Evolutionary conservation across 78 protist species (phyloP).

Genomic region (Cavenderia fasciculata): DNA sequence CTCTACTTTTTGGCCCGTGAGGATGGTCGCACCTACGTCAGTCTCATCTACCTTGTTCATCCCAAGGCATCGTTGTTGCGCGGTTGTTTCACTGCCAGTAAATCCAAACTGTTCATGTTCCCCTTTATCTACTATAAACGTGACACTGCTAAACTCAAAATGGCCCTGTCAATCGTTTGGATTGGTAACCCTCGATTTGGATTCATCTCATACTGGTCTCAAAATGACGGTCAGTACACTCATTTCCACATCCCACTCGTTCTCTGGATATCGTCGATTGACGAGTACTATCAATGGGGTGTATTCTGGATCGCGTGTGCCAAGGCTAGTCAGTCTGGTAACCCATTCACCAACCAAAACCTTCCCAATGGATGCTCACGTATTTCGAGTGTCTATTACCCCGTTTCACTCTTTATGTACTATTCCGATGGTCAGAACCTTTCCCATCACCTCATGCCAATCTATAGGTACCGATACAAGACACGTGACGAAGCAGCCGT

Average conservation of each 20-base stretch:
- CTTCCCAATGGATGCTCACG: neutral
- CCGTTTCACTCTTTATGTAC: conserved; percentile 18
- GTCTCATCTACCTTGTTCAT: conserved; percentile 14
- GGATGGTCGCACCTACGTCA: neutral
- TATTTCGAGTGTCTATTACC: neutral
- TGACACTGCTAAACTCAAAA: neutral
- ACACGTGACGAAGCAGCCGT: neutral
- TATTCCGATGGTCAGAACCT: conserved; percentile 27
- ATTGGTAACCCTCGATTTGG: conserved; percentile 38
- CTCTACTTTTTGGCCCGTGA: neutral
- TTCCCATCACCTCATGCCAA: conserved; percentile 24
- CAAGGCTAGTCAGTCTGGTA: neutral
- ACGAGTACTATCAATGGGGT: conserved; percentile 42
- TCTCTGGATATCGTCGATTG: conserved; percentile 24
- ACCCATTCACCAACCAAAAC: neutral
- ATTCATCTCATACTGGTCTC: conserved; percentile 39
- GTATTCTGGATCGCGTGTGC: conserved; percentile 31
- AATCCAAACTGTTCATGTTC: conserved; percentile 23
- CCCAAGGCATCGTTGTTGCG: conserved; percentile 25
- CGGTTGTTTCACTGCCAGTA: neutral
- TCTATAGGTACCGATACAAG: conserved; percentile 19
- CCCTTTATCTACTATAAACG: neutral
- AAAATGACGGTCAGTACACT: neutral
- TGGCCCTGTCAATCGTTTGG: conserved; percentile 12
- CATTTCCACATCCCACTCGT: conserved; percentile 43